A percentile compares a stretch with the other conserved stretches of the same genome.
phyloP scores from a whole-genome alignment of 306 rosid genomes.

The Pyrus betulifolia region DNA sequence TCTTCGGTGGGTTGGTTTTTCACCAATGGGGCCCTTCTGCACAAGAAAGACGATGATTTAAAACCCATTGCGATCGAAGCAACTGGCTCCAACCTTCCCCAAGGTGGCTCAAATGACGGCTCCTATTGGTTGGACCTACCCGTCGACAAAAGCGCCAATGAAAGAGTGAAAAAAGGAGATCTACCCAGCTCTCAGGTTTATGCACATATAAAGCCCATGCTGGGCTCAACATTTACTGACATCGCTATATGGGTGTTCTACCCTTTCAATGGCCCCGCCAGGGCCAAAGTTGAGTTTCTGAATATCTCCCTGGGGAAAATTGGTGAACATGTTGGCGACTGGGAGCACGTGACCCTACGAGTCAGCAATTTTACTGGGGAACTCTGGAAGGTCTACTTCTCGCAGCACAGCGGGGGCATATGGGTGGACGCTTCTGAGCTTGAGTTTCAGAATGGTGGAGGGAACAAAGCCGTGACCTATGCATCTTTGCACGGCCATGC shows the following conservation, averaged over 20 bases:
- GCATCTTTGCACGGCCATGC: conserved; percentile 69
- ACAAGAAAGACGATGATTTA: conserved; percentile 24
- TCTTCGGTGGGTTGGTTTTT: conserved; percentile 62
- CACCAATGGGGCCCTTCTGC: conserved; percentile 52
- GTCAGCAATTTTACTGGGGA: conserved; percentile 67
- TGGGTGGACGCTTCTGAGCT: conserved; percentile 59
- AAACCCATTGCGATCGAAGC: conserved; percentile 30
- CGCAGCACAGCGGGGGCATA: conserved; percentile 61
- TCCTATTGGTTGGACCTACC: conserved; percentile 68
- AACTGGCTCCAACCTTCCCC: conserved; percentile 58
- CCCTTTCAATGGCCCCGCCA: conserved; percentile 70
- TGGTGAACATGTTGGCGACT: conserved; percentile 71
- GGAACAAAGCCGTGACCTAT: conserved; percentile 41
- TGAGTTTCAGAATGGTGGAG: conserved; percentile 33
- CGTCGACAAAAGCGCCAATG: conserved; percentile 22
- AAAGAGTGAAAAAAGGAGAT: conserved; percentile 48
- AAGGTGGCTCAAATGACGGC: conserved; percentile 46
- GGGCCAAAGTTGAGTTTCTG: conserved; percentile 36
- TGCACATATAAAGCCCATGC: conserved; percentile 59
- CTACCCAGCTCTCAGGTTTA: conserved; percentile 33
- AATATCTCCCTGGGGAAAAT: conserved; percentile 43
- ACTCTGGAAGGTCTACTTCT: conserved; percentile 41
- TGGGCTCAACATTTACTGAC: conserved; percentile 68
- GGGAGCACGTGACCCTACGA: conserved; percentile 78
- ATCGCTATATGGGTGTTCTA: conserved; percentile 64